A percentile compares a stretch with the other conserved stretches of the same genome.
phyloP scores from a whole-genome alignment of 1,139 yeast genomes.

The Yamadazyma trypodendri region DNA sequence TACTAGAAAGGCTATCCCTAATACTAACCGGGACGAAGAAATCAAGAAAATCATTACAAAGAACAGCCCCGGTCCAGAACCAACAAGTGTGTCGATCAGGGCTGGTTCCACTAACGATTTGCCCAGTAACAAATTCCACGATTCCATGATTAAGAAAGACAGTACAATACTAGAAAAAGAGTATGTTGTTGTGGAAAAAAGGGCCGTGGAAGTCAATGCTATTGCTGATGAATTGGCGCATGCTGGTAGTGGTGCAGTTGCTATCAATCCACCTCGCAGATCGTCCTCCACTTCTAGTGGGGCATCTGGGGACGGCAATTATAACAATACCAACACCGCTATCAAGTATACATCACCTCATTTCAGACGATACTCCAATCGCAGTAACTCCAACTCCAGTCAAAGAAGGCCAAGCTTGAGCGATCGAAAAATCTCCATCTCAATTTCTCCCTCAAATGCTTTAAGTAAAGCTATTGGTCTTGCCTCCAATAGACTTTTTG shows the following conservation, averaged over 20 bases:
- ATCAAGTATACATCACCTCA: conserved; percentile 13
- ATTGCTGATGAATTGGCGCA: conserved; percentile 86
- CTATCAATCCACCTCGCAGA: conserved; percentile 28
- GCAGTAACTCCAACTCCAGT: conserved; percentile 27
- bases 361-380: conserved; percentile 31
- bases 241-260: conserved; percentile 60
- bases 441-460: conserved; percentile 86
- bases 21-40: conserved; percentile 36
- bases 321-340: conserved; percentile 7
- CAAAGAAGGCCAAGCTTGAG: conserved; percentile 50
- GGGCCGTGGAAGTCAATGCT: conserved; percentile 93
- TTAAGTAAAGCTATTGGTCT: conserved; percentile 82
- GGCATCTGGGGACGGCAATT: conserved; percentile 9
- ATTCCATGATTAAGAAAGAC: conserved; percentile 22
- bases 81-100: conserved; percentile 24
- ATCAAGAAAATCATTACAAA: conserved; percentile 43
- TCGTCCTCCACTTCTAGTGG: conserved; percentile 17
- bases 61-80: conserved; percentile 45
- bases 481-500: conserved; percentile 87
- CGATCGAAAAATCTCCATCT: conserved; percentile 63
- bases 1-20: conserved; percentile 2
- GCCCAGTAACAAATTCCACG: conserved; percentile 1
- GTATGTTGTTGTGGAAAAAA: conserved; percentile 91
- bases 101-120: conserved; percentile 2
- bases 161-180: conserved; percentile 67